Base-by-base conservation (phyloP, 352 stramenopile genomes). In the Globisporangium spiculum region DNA sequence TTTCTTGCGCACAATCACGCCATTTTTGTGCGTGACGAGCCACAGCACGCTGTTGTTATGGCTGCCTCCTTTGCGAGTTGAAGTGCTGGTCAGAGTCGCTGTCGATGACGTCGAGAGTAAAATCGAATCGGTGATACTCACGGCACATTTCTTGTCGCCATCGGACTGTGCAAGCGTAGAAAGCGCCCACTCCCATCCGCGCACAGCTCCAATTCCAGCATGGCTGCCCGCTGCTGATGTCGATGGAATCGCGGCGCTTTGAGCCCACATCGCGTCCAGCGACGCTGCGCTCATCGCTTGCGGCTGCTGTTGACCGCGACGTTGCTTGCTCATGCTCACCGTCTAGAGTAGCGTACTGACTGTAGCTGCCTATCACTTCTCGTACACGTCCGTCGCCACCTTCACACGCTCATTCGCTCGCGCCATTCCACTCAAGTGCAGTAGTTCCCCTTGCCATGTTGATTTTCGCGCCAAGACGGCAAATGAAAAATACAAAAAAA, bases 11-110 rank as follows among this genome's bases (percentile, higher is more conserved):
- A 72, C 65, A 52, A 88, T 67, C 8, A 70, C 44, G 6, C 79
- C 79, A 38, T 75, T 84, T 71, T 84, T 89, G 1, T 77, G 68
- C 9, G 77, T 86, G 63, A 84, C 83, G 12, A 89, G n/a, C 80
- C 80, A 89, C 32, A 73, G 26, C 4, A 68, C 60, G 9, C 36
- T 52, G 24, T 26, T 30, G 14, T 48, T 60, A n/a, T 48, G 16
- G 7, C 41, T 48, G 10, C n/a, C 24, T 16, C 3, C 22, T 26
- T 67, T 61, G 22, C 34, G 38, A 53, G 41, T 55, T 41, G 22
- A 58, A 24, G 44, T 27, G 20, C 5, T 46, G 10, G 12, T 32
- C 32, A 9, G 22, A 36, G 10, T 30, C 30, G 54, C 22, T 44
- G 32, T 30, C n/a, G 30, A 48, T 12, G 55, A 48, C 57, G 64